A percentile compares a stretch with the other conserved stretches of the same genome.
phyloP scores from a whole-genome alignment of 345 rosid species.

The Jatropha curcas region DNA sequence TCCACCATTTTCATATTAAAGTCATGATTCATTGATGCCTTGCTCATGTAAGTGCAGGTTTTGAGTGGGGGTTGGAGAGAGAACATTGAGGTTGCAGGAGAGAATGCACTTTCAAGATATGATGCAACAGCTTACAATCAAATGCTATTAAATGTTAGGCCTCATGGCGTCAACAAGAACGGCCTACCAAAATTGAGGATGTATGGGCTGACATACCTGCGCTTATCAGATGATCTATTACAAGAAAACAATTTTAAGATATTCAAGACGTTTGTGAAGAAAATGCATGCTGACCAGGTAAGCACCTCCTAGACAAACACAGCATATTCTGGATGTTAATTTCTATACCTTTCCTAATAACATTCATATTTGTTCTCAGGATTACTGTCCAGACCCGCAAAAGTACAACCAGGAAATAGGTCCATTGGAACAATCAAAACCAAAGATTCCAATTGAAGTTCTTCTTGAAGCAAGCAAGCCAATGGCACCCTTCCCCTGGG shows the following conservation, averaged over 20 bases:
- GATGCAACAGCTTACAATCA: constrained; percentile 71
- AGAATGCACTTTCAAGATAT: constrained; percentile 74
- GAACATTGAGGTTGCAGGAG: constrained; percentile 76
- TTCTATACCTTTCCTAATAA: neutral
- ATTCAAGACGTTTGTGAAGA: constrained; percentile 73
- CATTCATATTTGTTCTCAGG: constrained; percentile 28
- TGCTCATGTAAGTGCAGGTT: constrained; percentile 48
- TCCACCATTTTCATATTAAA: neutral
- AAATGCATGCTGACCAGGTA: constrained; percentile 88
- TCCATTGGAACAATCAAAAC: constrained; percentile 49
- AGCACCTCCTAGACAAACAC: neutral
- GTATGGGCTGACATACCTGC: constrained; percentile 73
- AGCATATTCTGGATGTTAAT: neutral
- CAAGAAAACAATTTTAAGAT: constrained; percentile 47
- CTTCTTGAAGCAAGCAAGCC: constrained; percentile 63
- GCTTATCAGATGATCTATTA: constrained; percentile 53
- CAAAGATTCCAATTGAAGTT: constrained; percentile 45
- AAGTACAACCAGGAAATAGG: constrained; percentile 53
- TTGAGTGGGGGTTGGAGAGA: constrained; percentile 78
- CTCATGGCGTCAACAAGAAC: constrained; percentile 60
- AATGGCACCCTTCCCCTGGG: constrained; percentile 63
- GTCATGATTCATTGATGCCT: constrained; percentile 6
- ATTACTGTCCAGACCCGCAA: constrained; percentile 47
- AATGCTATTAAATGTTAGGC: constrained; percentile 74
- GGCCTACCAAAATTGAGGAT: constrained; percentile 56